Conservation (phyloP, 345 rosid genomes). For the Hypericum androsaemum region DNA sequence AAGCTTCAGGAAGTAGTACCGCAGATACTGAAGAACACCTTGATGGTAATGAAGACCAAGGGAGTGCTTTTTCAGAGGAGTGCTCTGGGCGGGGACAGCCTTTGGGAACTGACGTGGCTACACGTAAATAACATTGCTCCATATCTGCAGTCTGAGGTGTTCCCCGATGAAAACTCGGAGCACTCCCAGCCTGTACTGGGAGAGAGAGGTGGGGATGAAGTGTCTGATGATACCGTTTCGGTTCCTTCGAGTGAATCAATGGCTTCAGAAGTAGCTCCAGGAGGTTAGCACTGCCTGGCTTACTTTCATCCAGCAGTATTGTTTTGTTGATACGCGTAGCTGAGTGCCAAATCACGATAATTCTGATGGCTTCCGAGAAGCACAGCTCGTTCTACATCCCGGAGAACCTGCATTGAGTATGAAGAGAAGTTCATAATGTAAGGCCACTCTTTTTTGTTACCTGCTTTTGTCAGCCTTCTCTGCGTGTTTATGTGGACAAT, state of each 20-base stretch:
- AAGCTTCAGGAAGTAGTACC: conserved; percentile 84
- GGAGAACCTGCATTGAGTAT: too few species aligned
- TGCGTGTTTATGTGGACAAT: too few species aligned
- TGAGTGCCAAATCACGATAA: not conserved
- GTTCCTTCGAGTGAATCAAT: conserved; percentile 31
- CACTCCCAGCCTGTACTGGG: conserved; percentile 22
- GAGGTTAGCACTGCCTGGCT: conserved; percentile 15
- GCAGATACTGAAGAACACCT: conserved; percentile 75
- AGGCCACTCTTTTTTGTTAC: too few species aligned
- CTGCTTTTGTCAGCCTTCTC: too few species aligned
- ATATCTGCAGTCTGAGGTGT: conserved; percentile 70
- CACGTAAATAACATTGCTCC: conserved; percentile 83
- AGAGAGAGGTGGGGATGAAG: conserved; percentile 16
- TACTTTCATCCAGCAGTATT: not conserved
- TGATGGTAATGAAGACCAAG: conserved; percentile 72
- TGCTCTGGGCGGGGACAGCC: conserved; percentile 86
- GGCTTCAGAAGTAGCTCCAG: conserved; percentile 28
- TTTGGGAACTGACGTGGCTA: conserved; percentile 97
- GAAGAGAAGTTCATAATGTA: too few species aligned
- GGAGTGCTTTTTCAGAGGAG: conserved; percentile 80
- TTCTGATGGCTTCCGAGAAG: too few species aligned
- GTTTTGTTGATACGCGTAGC: conserved; percentile 16
- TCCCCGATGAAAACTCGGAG: conserved; percentile 57
- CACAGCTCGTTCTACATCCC: too few species aligned
- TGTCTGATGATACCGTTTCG: conserved; percentile 28